These are phyloP conservation scores for Ophiostoma sp. DNA, from an alignment of 2,329 filamentous ascomycete species.

Conservation along the genomic window DNA sequence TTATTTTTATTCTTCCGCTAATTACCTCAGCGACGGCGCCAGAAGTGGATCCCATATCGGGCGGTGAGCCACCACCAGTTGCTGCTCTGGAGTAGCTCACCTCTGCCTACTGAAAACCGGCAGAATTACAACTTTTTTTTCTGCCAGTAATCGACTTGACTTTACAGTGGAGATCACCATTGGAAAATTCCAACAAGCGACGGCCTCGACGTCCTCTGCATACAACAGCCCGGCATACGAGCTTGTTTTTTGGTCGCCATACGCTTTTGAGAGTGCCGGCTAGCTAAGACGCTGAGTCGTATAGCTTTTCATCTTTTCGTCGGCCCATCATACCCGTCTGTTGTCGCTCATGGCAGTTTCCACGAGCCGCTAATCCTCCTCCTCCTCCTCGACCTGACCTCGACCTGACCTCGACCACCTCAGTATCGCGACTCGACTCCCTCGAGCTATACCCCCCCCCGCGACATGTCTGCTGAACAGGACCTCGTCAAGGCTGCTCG, in stretches of 20 bases:
- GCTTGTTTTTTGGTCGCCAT: conserved; percentile 10
- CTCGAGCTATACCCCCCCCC: not conserved
- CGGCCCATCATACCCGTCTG: not conserved
- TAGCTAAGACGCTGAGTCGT: not conserved
- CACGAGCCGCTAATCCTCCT: not conserved
- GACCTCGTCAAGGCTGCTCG: conserved; percentile 49
- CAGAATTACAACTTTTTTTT: conserved; percentile 24
- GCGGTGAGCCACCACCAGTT: conserved; percentile 14
- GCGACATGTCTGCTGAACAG: conserved; percentile 24
- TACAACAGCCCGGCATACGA: not conserved
- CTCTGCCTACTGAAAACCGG: conserved; percentile 18
- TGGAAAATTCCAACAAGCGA: conserved; percentile 6
- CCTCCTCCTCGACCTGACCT: not conserved
- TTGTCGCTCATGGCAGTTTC: not conserved
- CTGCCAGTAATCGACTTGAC: not conserved
- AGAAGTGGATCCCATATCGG: not conserved
- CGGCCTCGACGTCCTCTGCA: not conserved
- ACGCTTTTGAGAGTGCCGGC: not conserved
- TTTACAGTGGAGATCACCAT: not conserved
- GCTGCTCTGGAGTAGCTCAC: not conserved
- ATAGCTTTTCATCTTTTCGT: not conserved
- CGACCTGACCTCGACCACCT: not conserved
- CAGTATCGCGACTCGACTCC: not conserved
- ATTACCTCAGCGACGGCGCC: conserved; percentile 3
- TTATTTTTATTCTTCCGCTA: not conserved